These are phyloP conservation scores for Aaosphaeria pasadenensis DNA, from an alignment of 2,329 filamentous ascomycete genomes.

Conservation along the genomic window DNA sequence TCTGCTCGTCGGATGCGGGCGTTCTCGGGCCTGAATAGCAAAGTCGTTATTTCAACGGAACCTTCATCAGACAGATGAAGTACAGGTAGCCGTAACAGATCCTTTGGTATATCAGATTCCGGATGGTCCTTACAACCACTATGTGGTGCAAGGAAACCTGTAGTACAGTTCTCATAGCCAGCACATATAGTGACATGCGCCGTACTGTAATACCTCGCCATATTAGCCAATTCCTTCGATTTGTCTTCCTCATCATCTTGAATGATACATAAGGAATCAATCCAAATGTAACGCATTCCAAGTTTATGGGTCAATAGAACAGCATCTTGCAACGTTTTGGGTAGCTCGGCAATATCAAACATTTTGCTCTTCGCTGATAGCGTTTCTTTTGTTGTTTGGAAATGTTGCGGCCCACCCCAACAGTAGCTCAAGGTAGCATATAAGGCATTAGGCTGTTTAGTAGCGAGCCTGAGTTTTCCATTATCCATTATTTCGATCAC, in stretches of 20 bases:
- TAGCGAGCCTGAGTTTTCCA: no score
- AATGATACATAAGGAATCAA: constrained; percentile 5
- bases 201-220: neutral
- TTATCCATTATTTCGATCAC: no score
- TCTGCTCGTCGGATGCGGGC: neutral
- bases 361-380: neutral
- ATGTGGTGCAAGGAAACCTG: neutral
- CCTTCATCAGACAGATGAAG: neutral
- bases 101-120: neutral
- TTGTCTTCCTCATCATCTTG: constrained; percentile 4
- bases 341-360: neutral
- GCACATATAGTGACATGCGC: neutral
- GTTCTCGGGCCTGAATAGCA: neutral
- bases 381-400: neutral
- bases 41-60: neutral
- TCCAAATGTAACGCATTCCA: constrained; percentile 4
- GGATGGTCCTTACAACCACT: neutral
- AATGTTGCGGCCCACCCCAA: neutral
- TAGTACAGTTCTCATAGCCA: no score
- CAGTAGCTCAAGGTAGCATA: neutral
- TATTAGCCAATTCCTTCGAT: neutral
- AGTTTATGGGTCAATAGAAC: constrained; percentile 1
- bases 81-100: neutral
- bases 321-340: constrained; percentile 1
- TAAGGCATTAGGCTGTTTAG: neutral